Evolutionary conservation across 129 eudicot genomes (phyloP), one percentile per base, ranked within the genome.

Genomic region (Flaveria ramosissima): DNA sequence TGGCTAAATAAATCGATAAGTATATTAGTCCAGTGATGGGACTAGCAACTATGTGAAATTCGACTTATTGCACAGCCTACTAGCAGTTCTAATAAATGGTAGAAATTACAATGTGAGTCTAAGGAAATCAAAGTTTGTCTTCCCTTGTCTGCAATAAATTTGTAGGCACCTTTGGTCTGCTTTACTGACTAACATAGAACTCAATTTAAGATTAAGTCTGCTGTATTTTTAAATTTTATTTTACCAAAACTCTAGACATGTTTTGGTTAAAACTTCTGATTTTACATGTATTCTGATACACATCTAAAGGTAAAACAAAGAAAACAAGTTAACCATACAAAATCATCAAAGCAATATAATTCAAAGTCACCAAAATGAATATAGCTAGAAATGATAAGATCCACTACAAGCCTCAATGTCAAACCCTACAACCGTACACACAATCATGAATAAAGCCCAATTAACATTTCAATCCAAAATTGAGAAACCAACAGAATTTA

Each of bases 141-240:
- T 30, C 42, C 21, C 9, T 62, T 20, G 7, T 24, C 26, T 30
- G 19, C 65, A 12, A 72, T 26, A 27, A 24, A 24, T 0, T 27
- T 71, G 45, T 21, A 70, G 57, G 74, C 36, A 24, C 59, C 48
- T 70, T n/a, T 70, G 47, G 56, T 46, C 21, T 20, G 15, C 20
- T 23, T 20, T 20, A 68, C 56, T 47, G 32, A 15, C 57, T 15
- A 69, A 23, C 71, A 66, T 4, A 30, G 36, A 66, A 39, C 50
- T 66, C 71, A 39, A 9, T 42, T 46, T 45, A 21, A 15, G 56
- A 69, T 69, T 4, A 47, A 36, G 11, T 2, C 71, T 36, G 19
- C 71, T 66, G 71, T 9, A 66, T 36, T 64, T 30, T 64, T 0
- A 64, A 12, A 0, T 14, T 64, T 64, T 32, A 20, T 30, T 36